These are phyloP conservation scores for Eimeria mitis DNA, from an alignment of 169 alveolate species.

Conservation along the genomic window DNA sequence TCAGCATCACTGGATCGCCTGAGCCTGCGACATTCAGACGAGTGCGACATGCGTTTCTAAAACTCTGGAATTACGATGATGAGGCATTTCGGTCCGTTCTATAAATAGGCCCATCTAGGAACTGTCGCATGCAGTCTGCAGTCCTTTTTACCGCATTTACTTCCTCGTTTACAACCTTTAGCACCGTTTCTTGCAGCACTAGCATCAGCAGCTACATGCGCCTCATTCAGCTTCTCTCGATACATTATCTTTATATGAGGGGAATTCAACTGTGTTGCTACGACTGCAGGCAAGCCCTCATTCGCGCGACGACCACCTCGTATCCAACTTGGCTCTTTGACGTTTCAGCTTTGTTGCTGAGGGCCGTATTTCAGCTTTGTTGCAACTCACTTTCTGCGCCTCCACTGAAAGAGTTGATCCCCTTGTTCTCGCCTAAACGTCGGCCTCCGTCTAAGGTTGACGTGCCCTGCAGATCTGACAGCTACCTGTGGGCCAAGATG, in stretches of 20 bases:
- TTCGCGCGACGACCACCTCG: constrained; percentile 33
- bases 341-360: constrained; percentile 28
- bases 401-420: constrained; percentile 32
- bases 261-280: background rate
- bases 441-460: background rate
- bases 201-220: background rate
- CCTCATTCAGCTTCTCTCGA: background rate
- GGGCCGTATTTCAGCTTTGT: constrained; percentile 55
- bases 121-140: background rate
- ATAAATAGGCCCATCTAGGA: background rate
- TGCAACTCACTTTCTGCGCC: constrained; percentile 59
- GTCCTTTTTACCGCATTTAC: background rate
- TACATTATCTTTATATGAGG: background rate
- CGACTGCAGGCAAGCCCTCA: constrained; percentile 58
- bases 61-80: constrained; percentile 78
- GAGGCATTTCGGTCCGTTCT: constrained; percentile 38
- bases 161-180: background rate
- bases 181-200: background rate
- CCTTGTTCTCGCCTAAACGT: constrained; percentile 39
- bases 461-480: constrained; percentile 60
- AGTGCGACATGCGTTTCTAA: constrained; percentile 77
- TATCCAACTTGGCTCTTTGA: constrained; percentile 70
- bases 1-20: constrained; percentile 24
- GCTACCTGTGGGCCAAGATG: constrained; percentile 71
- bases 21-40: constrained; percentile 76